These are phyloP conservation scores for Vinca minor DNA, from an alignment of 257 asterid species.

Conservation along the genomic window DNA sequence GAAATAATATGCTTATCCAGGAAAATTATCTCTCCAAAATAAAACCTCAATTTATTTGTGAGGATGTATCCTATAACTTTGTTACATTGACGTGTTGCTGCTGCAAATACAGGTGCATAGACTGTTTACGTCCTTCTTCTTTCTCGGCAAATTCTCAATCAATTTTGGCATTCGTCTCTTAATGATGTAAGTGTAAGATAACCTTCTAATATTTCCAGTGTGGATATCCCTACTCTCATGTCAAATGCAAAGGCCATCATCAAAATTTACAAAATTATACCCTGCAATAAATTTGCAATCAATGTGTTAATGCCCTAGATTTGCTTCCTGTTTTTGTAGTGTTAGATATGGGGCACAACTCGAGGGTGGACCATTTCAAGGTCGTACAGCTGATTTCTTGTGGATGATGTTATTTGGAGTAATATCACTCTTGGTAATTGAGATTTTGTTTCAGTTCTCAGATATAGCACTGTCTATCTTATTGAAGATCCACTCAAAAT, in stretches of 20 bases:
- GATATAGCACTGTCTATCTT: not conserved
- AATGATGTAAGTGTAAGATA: slow-evolving; percentile 64
- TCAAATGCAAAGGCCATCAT: not conserved
- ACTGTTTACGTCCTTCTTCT: slow-evolving; percentile 69
- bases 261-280: not conserved
- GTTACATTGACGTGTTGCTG: not conserved
- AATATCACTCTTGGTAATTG: slow-evolving; percentile 57
- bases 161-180: slow-evolving; percentile 96
- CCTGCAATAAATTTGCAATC: not conserved
- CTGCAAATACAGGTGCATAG: slow-evolving; percentile 62
- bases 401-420: slow-evolving; percentile 99
- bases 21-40: not conserved
- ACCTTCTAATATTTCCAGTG: not conserved
- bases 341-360: slow-evolving; percentile 98
- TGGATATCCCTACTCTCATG: not conserved
- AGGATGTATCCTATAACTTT: not conserved
- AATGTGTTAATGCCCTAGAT: not conserved
- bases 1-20: not conserved
- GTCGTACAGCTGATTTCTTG: slow-evolving; percentile 96
- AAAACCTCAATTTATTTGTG: not conserved
- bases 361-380: slow-evolving; percentile 74
- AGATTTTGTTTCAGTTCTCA: not conserved
- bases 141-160: slow-evolving; percentile 78
- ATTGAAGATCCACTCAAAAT: not conserved
- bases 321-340: slow-evolving; percentile 36